Percentiles rank a stretch among this genome's conserved stretches.
These are phyloP conservation scores for Phaeosphaeria sp. DNA, from an alignment of 2,329 filamentous ascomycete genomes.

Conservation along the genomic window DNA sequence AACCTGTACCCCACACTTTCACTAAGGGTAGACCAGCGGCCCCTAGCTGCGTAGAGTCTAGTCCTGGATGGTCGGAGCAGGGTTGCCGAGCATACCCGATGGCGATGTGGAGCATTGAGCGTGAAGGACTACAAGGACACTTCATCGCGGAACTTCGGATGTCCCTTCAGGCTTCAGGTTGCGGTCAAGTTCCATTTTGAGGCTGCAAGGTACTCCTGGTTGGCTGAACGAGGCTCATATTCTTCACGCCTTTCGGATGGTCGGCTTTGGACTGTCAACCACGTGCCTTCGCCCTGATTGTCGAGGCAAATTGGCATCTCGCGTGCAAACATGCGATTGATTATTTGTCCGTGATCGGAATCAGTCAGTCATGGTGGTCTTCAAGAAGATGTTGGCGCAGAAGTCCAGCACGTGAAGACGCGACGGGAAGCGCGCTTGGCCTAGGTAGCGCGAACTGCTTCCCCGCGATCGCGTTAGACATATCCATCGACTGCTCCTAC, in stretches of 20 bases:
- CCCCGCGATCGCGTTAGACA: background rate
- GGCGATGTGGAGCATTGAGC: slow-evolving; percentile 10
- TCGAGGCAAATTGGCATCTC: background rate
- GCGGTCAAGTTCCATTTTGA: too few species aligned
- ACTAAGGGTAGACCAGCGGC: slow-evolving; percentile 5
- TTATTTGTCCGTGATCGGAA: background rate
- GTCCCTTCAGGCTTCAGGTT: background rate
- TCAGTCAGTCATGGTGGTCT: background rate
- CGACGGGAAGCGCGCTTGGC: background rate
- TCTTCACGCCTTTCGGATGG: background rate
- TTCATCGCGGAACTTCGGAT: background rate
- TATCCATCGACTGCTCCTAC: background rate
- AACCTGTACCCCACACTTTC: slow-evolving; percentile 21
- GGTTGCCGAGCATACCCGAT: slow-evolving; percentile 25
- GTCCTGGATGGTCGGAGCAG: slow-evolving; percentile 1
- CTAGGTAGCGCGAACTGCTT: background rate
- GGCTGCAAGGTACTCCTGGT: too few species aligned
- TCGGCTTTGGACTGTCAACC: background rate
- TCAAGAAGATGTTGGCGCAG: background rate
- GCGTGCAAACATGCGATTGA: background rate
- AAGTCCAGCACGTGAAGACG: background rate
- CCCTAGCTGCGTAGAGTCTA: slow-evolving; percentile 1
- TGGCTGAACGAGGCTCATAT: too few species aligned
- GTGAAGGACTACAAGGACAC: background rate
- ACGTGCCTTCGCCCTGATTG: background rate